phyloP scores from a whole-genome alignment of 306 rosid genomes.

The Chamaecrista fasciculata region DNA sequence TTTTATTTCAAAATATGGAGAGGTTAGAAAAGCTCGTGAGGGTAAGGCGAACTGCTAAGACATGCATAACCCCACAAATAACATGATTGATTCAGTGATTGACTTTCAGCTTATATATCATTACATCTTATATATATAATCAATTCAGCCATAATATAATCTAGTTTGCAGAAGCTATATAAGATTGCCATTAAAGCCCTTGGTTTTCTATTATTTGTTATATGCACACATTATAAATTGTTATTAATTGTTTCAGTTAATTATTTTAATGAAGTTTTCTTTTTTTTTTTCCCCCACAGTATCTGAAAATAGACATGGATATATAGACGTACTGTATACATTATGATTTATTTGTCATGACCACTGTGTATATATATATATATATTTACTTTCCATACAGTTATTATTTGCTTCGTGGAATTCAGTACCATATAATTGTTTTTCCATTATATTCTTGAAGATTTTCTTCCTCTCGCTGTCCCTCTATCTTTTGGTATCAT shows the following conservation, averaged over 20 bases:
- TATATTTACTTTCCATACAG: slow-evolving; percentile 34
- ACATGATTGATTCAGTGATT: slow-evolving; percentile 67
- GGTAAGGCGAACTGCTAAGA: slow-evolving; percentile 25
- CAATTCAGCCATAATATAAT: neutral
- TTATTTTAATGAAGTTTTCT: no score
- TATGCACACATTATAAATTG: neutral
- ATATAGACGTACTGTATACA: no score
- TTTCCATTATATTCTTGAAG: slow-evolving; percentile 43
- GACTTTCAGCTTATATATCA: slow-evolving; percentile 40
- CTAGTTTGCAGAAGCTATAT: neutral
- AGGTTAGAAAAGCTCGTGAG: slow-evolving; percentile 38
- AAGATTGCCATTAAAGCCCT: neutral
- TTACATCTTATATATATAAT: slow-evolving; percentile 1
- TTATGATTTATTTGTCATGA: slow-evolving; percentile 15
- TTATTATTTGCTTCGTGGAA: slow-evolving; percentile 46
- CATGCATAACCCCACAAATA: slow-evolving; percentile 43
- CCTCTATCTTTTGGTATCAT: slow-evolving; percentile 41
- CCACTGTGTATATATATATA: slow-evolving; percentile 2
- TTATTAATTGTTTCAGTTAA: no score
- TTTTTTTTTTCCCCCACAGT: neutral
- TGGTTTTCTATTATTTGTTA: neutral
- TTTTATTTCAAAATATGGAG: no score
- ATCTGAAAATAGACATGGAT: neutral
- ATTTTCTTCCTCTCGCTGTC: slow-evolving; percentile 35
- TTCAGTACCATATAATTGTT: slow-evolving; percentile 40